Evolutionary conservation across 306 rosid genomes (phyloP).

Genomic region (Dryas alaskensis): DNA sequence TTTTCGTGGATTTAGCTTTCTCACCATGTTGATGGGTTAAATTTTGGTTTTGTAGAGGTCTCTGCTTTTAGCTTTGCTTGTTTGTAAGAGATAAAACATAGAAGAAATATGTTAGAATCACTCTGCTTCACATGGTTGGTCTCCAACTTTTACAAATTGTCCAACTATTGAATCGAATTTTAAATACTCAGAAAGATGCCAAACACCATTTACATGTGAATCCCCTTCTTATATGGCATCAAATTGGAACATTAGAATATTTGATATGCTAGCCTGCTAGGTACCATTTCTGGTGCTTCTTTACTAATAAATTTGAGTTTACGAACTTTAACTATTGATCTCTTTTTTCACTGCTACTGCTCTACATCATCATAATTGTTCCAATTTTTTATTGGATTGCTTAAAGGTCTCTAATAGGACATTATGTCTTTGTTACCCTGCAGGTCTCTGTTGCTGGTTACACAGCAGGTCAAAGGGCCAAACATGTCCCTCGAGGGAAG

Average conservation of each 20-base stretch:
- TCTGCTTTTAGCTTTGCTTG: slow-evolving; percentile 2
- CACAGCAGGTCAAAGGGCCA: slow-evolving; percentile 91
- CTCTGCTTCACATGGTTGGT: slow-evolving; percentile 1
- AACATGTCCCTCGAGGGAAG: slow-evolving; percentile 82
- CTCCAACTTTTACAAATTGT: not conserved
- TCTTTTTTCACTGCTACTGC: no score
- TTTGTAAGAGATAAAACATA: not conserved
- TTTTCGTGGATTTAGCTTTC: not conserved
- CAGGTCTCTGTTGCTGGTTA: slow-evolving; percentile 85
- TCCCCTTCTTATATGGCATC: no score
- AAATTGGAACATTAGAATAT: no score
- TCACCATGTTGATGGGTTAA: not conserved
- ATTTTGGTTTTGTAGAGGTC: not conserved
- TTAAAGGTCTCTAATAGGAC: not conserved
- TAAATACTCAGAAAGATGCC: not conserved
- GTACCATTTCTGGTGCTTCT: no score
- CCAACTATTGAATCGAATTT: not conserved
- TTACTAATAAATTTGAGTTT: no score
- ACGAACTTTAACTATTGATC: no score
- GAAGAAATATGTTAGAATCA: not conserved
- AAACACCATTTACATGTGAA: no score
- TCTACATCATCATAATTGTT: not conserved
- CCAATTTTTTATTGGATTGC: not conserved
- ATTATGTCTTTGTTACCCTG: not conserved
- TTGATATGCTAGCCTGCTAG: no score